Evolutionary conservation across 805 yeast genomes (phyloP).

Genomic region (Zygosaccharomyces lentus): DNA sequence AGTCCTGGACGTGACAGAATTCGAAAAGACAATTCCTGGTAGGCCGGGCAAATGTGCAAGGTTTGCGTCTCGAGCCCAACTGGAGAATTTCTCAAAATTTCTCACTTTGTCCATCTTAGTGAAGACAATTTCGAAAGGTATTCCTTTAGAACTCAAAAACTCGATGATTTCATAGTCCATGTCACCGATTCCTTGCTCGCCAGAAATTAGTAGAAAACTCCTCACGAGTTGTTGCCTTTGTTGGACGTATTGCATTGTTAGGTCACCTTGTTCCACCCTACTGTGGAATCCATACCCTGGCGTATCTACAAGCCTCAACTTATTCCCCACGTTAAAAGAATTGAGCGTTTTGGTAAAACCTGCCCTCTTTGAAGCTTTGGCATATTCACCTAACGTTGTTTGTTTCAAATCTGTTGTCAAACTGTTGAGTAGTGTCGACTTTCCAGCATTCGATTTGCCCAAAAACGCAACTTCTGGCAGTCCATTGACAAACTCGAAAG

Average conservation of each 20-base stretch:
- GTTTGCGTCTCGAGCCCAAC: constrained; percentile 39
- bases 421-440: constrained; percentile 69
- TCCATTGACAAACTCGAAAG: constrained; percentile 31
- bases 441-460: constrained; percentile 86
- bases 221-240: constrained; percentile 51
- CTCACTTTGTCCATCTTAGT: constrained; percentile 68
- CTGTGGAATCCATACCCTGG: constrained; percentile 90
- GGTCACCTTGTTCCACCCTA: constrained; percentile 59
- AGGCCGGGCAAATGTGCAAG: constrained; percentile 41
- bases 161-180: constrained; percentile 54
- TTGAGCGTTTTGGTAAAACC: constrained; percentile 62
- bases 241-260: constrained; percentile 58
- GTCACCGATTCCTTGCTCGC: constrained; percentile 53
- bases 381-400: constrained; percentile 38
- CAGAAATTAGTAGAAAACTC: constrained; percentile 59
- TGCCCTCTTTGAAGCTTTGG: constrained; percentile 51
- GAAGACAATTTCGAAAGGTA: constrained; percentile 68
- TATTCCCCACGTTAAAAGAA: constrained; percentile 62
- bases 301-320: constrained; percentile 67
- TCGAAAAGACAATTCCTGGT: constrained; percentile 47
- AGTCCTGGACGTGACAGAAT: constrained; percentile 40
- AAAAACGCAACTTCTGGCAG: constrained; percentile 73
- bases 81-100: constrained; percentile 39
- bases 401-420: constrained; percentile 42
- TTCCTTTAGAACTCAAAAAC: constrained; percentile 48